These are phyloP conservation scores for Aspergillus affinis DNA, from an alignment of 495 filamentous ascomycete genomes.

Conservation along the genomic window DNA sequence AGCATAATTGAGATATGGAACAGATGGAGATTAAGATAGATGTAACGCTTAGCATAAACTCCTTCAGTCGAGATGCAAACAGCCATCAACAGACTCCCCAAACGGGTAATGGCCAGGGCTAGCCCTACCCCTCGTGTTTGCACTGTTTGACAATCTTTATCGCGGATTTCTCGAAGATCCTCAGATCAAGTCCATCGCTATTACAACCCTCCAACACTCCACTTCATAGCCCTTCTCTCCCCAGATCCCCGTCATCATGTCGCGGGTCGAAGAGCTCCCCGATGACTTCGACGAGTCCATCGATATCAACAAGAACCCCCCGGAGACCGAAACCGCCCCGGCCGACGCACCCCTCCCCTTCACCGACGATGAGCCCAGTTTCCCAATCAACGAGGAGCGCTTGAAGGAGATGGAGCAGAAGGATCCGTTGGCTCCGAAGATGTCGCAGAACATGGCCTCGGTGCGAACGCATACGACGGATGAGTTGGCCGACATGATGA, in stretches of 20 bases:
- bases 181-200: background rate
- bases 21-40: background rate
- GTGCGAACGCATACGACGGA: slow-evolving; percentile 62
- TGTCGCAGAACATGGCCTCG: slow-evolving; percentile 61
- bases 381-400: slow-evolving; percentile 44
- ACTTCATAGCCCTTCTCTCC: background rate
- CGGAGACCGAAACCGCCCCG: slow-evolving; percentile 12
- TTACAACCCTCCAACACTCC: background rate
- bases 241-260: slow-evolving; percentile 25
- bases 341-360: slow-evolving; percentile 23
- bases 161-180: slow-evolving; percentile 6
- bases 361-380: slow-evolving; percentile 38
- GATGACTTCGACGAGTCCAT: slow-evolving; percentile 51
- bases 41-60: no score
- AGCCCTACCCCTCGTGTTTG: slow-evolving; percentile 37
- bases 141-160: slow-evolving; percentile 35
- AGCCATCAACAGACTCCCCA: background rate
- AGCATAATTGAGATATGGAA: background rate
- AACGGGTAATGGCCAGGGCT: slow-evolving; percentile 22
- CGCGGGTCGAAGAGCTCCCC: slow-evolving; percentile 51
- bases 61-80: no score
- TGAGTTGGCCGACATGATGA: slow-evolving; percentile 72
- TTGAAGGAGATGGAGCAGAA: slow-evolving; percentile 34
- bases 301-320: slow-evolving; percentile 31
- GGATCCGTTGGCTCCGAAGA: slow-evolving; percentile 33